phyloP scores from a whole-genome alignment of 1,139 yeast species.

The Saccharomyces hybrid region DNA sequence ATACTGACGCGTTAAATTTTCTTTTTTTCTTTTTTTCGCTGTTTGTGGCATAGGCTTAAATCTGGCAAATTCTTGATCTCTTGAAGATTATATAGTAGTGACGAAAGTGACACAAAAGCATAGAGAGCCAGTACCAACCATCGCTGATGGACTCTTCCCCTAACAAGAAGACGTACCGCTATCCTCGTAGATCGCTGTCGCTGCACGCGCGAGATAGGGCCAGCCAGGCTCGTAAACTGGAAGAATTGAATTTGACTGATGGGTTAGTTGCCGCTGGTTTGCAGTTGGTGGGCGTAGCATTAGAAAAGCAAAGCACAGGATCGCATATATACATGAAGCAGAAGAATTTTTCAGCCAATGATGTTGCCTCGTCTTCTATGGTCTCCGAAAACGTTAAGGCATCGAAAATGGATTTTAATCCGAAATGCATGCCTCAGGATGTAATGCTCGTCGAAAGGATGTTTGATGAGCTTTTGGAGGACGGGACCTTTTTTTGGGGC shows the following conservation, averaged over 20 bases:
- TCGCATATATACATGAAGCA: slow-evolving; percentile 3
- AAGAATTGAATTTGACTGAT: background rate
- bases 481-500: slow-evolving; percentile 10
- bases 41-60: background rate
- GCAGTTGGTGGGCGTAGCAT: slow-evolving; percentile 5
- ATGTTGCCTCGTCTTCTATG: background rate
- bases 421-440: slow-evolving; percentile 6
- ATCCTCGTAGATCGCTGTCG: background rate
- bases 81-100: background rate
- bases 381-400: background rate
- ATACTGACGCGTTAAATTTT: background rate
- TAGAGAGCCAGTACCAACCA: background rate
- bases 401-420: background rate
- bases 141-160: background rate
- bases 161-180: background rate
- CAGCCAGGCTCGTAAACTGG: background rate
- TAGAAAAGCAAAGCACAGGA: background rate
- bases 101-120: background rate
- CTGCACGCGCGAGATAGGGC: background rate
- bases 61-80: background rate
- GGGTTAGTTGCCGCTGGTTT: slow-evolving; percentile 5
- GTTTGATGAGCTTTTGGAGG: slow-evolving; percentile 9
- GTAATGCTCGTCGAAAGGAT: slow-evolving; percentile 7
- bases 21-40: background rate
- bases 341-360: slow-evolving; percentile 6